These are phyloP conservation scores for Solanum tarijense DNA, from an alignment of 257 asterid genomes.

Conservation along the genomic window DNA sequence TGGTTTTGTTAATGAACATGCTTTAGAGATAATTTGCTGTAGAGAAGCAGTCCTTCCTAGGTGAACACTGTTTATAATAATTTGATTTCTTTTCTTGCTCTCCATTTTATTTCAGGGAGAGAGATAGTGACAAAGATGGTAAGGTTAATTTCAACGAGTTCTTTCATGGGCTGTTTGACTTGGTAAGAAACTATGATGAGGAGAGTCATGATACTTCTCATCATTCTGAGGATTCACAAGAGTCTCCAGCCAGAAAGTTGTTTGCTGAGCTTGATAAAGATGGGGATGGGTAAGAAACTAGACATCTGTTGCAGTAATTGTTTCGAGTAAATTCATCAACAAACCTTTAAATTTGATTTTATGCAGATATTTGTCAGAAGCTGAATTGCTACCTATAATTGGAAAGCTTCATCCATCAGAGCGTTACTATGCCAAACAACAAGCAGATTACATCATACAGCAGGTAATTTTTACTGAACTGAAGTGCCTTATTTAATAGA, in stretches of 20 bases:
- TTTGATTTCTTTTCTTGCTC: not conserved
- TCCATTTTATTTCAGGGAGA: conserved; percentile 44
- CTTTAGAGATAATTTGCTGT: not conserved
- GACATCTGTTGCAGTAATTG: not conserved
- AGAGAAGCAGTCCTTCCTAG: not conserved
- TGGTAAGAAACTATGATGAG: conserved; percentile 66
- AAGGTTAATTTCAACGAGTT: conserved; percentile 77
- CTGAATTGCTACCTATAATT: conserved; percentile 67
- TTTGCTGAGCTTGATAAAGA: conserved; percentile 80
- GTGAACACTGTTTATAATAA: not conserved
- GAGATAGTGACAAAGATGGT: conserved; percentile 84
- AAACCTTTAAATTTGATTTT: not conserved
- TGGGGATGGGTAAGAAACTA: conserved; percentile 66
- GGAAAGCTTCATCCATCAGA: conserved; percentile 91
- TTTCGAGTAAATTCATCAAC: conserved; percentile 1
- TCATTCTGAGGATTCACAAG: conserved; percentile 31
- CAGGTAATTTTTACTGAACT: conserved; percentile 43
- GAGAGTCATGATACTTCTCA: conserved; percentile 43
- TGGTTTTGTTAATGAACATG: not conserved
- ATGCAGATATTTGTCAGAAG: conserved; percentile 62
- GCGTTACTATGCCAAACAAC: conserved; percentile 81
- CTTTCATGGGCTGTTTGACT: conserved; percentile 82
- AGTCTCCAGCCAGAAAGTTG: conserved; percentile 64
- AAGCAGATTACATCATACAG: conserved; percentile 70
- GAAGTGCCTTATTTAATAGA: not conserved